Conservation (phyloP, 768 basidiomycete genomes). For the Auriscalpium orientale region DNA sequence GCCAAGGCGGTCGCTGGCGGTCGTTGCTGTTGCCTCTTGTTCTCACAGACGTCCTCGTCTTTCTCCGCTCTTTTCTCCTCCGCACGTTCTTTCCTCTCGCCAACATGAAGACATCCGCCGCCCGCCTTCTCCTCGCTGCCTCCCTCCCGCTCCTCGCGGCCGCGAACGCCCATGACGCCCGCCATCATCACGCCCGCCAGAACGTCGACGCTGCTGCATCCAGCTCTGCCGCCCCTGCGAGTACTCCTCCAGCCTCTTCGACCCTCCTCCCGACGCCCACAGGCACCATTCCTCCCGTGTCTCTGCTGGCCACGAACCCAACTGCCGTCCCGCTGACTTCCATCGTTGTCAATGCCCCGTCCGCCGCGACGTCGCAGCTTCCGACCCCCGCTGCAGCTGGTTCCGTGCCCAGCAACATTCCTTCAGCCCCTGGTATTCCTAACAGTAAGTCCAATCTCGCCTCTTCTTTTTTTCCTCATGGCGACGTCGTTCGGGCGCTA, state of each 20-base stretch:
- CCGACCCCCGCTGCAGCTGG: slow-evolving; percentile 43
- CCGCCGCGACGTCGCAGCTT: slow-evolving; percentile 38
- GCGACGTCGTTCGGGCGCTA: neutral
- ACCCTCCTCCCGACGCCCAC: slow-evolving; percentile 5
- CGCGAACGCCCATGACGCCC: slow-evolving; percentile 24
- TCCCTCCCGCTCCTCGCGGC: slow-evolving; percentile 34
- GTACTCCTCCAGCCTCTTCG: neutral
- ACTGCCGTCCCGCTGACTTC: slow-evolving; percentile 50
- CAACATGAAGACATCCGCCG: slow-evolving; percentile 23
- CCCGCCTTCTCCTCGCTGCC: slow-evolving; percentile 23
- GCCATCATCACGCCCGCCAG: slow-evolving; percentile 21
- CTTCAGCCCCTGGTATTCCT: slow-evolving; percentile 27
- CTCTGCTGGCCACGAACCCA: slow-evolving; percentile 45
- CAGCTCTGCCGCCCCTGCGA: slow-evolving; percentile 6
- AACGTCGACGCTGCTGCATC: slow-evolving; percentile 5
- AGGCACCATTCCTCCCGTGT: slow-evolving; percentile 30
- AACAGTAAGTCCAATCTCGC: slow-evolving; percentile 17
- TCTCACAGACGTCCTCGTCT: neutral
- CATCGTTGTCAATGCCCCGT: slow-evolving; percentile 38
- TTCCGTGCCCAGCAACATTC: slow-evolving; percentile 29
- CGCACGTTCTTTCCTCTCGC: neutral
- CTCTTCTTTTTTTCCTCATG: neutral
- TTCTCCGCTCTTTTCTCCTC: neutral
- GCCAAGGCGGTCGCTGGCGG: too few species aligned
- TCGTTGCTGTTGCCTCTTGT: neutral